Evolutionary conservation across 2,329 filamentous ascomycete genomes (phyloP), one percentile per base, ranked within the genome.

Genomic region (Colletotrichum abscissum): DNA sequence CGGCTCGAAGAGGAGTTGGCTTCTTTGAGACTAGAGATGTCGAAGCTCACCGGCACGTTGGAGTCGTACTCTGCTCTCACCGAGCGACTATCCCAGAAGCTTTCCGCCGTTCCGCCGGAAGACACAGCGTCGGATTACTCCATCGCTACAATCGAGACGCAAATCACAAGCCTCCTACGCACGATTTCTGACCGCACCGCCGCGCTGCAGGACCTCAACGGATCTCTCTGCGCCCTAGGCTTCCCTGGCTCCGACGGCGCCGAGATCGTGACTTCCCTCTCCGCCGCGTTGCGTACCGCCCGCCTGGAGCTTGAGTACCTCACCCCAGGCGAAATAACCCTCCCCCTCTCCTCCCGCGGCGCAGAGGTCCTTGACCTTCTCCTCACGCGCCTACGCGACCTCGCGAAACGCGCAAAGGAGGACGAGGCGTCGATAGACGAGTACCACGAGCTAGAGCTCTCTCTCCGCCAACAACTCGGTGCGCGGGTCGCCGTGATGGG

Each of bases 271-370:
- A 74, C 82, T 1, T 83, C 86, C 0, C 84, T 92, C 14, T 79
- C 84, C 0, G 74, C 82, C 2, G 84, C 86, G 2, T 88, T 92
- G 80, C 88, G 90, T 24, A 80, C 86, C 2, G 90, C 90, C 1
- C 86, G 90, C 1, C 81, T 92, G 0, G 90, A 92, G 76, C 86
- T 92, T 2, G 90, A 92, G 78, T 91, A 91, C 76, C 84, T 92
- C 24, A 88, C 86, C 0, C 90, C 90, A 0, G 90, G 90, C 6
- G 90, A 92, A 78, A 82, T 88, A n/a, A 77, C 84, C 0, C 83
- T 90, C 0, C 88, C 89, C 0, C 81, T 90, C 0, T 85, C 85
- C 0, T 86, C 86, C 0, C 86, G 86, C 63, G 89, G 89, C 2
- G 87, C 87, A 1, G 85, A 88, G 64, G 84, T 92, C 0, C 84